These are phyloP conservation scores for Agrostemma githago DNA, from an alignment of 148 eudicot species.

Conservation along the genomic window DNA sequence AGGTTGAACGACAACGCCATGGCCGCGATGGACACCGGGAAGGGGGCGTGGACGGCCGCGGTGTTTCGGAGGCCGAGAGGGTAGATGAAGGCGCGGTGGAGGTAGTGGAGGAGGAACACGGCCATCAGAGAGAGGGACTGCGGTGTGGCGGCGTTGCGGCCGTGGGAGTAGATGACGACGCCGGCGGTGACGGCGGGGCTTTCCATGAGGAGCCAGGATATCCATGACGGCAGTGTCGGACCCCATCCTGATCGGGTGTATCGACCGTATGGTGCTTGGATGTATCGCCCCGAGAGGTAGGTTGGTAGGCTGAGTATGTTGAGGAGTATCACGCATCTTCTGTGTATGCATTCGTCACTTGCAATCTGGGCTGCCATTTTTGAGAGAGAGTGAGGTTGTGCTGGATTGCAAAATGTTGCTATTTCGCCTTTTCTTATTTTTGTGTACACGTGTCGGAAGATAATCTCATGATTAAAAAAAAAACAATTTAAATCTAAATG, in stretches of 20 bases:
- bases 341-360: slow-evolving; percentile 22
- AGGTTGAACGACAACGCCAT: slow-evolving; percentile 61
- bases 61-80: slow-evolving; percentile 50
- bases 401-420: too few relatives aligned
- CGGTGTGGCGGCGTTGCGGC: slow-evolving; percentile 32
- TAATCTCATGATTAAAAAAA: too few relatives aligned
- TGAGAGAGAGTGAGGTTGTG: too few relatives aligned
- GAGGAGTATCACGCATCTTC: slow-evolving; percentile 35
- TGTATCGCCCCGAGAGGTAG: slow-evolving; percentile 39
- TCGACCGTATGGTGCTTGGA: slow-evolving; percentile 86
- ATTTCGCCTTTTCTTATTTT: too few relatives aligned
- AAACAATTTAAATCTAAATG: too few relatives aligned
- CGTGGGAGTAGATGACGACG: slow-evolving; percentile 53
- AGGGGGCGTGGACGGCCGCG: slow-evolving; percentile 21
- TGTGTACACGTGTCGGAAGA: too few relatives aligned
- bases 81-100: slow-evolving; percentile 65
- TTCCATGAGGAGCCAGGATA: slow-evolving; percentile 91
- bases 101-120: slow-evolving; percentile 69
- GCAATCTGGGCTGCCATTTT: too few relatives aligned
- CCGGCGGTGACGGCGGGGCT: slow-evolving; percentile 60
- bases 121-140: slow-evolving; percentile 46
- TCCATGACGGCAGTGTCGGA: slow-evolving; percentile 54
- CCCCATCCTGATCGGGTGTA: slow-evolving; percentile 78
- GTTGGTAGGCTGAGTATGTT: slow-evolving; percentile 41
- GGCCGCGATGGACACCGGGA: slow-evolving; percentile 49